Evolutionary conservation across 768 basidiomycete genomes (phyloP), one percentile per base, ranked within the genome.

Genomic region (Auriscalpium vulgare): DNA sequence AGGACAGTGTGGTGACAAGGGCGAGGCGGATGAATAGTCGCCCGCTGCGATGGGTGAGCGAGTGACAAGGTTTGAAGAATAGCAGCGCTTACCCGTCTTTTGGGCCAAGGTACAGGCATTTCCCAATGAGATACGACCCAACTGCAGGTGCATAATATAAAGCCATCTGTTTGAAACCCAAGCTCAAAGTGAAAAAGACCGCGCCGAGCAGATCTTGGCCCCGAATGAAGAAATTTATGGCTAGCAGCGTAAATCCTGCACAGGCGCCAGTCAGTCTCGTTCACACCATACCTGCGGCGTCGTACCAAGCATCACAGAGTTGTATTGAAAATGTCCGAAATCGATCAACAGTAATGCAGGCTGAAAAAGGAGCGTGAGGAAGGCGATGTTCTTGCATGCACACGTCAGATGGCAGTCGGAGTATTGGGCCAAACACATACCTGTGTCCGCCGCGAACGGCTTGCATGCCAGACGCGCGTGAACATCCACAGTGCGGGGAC

Each of bases 141-240:
- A 97, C 80, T 0, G 88, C 93, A 2, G 94, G 92, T 0, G 91
- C 87, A 66, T 94, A 98, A 67, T 97, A 95, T 29, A 97, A 73
- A 3, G 91, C 87, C 94, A 97, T 97, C 66, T 97, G 95, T 69
- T 97, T 97, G 77, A 95, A 95, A 3, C 87, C 81, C 17, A 98
- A 78, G 60, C 88, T 88, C n/a, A 85, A 72, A 6, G 91, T 87
- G 62, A 97, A 95, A 56, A 75, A 82, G 14, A 90, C 66, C 4
- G 91, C 88, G 6, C 89, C 95, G 1, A 84, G 59, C 3, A 88
- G 68, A 66, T 97, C 95, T 17, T 78, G 75, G 3, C 81, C 87
- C 2, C 65, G 68, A 1, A 85, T 81, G 46, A 95, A 89, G 61
- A 80, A 81, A 60, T 84, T 81, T 38, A 94, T 67, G 0, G 90